Evolutionary conservation across 169 alveolate species (phyloP).

Genomic region (Eimeria praecox): DNA sequence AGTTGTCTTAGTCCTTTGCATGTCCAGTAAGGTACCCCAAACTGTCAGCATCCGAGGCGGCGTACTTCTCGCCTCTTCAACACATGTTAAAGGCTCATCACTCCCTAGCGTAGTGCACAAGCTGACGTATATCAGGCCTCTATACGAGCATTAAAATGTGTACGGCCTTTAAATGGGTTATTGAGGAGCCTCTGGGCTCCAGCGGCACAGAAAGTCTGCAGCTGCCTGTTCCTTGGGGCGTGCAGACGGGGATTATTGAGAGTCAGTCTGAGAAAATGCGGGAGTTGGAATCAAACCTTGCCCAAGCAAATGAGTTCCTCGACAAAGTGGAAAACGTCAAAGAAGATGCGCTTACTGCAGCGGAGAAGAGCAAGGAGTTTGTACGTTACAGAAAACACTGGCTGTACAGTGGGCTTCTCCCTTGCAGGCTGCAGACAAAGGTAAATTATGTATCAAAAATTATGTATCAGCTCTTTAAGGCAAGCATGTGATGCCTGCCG

Average conservation of each 20-base stretch:
- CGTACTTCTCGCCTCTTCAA: not conserved
- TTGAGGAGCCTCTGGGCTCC: not conserved
- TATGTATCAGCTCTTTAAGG: not conserved
- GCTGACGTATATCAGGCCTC: not conserved
- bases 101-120: not conserved
- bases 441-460: too few relatives aligned
- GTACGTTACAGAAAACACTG: not conserved
- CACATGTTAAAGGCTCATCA: not conserved
- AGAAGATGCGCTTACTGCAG: conserved; percentile 44
- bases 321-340: conserved; percentile 43
- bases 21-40: not conserved
- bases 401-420: not conserved
- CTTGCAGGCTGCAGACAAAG: not conserved
- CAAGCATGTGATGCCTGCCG: not conserved
- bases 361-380: conserved; percentile 21
- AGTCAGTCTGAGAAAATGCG: conserved; percentile 45
- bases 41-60: not conserved
- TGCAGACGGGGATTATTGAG: conserved; percentile 27
- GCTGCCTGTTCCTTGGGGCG: not conserved
- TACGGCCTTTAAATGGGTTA: not conserved
- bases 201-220: not conserved
- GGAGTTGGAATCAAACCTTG: conserved; percentile 31
- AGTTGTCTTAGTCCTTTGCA: not conserved
- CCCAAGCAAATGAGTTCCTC: conserved; percentile 55
- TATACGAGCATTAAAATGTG: not conserved